These are phyloP conservation scores for Dionaea muscipula DNA, from an alignment of 179 eudicot species.

Conservation along the genomic window DNA sequence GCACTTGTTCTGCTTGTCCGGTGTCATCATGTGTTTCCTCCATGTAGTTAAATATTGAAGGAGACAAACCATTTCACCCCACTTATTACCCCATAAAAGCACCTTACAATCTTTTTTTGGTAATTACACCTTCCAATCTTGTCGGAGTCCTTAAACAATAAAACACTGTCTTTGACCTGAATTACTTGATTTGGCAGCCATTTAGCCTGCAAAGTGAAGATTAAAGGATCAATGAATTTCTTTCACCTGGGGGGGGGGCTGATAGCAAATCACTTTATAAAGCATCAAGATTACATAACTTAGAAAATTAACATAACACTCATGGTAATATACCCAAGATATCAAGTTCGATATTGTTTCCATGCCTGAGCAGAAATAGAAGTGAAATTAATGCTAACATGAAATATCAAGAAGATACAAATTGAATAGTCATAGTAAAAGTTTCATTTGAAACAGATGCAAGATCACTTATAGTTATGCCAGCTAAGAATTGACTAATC, in stretches of 20 bases:
- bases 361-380: too few relatives aligned
- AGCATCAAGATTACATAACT: too few relatives aligned
- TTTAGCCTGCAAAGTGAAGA: slow-evolving; percentile 28
- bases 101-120: slow-evolving; percentile 15
- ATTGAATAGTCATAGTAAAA: too few relatives aligned
- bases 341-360: too few relatives aligned
- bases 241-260: not conserved
- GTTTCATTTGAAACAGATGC: too few relatives aligned
- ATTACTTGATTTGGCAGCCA: slow-evolving; percentile 21
- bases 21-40: slow-evolving; percentile 53
- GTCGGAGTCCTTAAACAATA: slow-evolving; percentile 10
- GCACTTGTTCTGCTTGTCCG: slow-evolving; percentile 53
- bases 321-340: too few relatives aligned
- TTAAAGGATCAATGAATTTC: slow-evolving; percentile 3
- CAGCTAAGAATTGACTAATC: too few relatives aligned
- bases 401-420: too few relatives aligned
- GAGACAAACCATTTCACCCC: slow-evolving; percentile 36
- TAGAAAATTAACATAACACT: too few relatives aligned
- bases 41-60: slow-evolving; percentile 42
- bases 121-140: slow-evolving; percentile 15
- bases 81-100: slow-evolving; percentile 32
- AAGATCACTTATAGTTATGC: too few relatives aligned
- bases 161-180: slow-evolving; percentile 18
- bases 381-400: too few relatives aligned
- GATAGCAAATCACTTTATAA: too few relatives aligned